A percentile compares a stretch with the other conserved stretches of the same genome.
These are phyloP conservation scores for Colletotrichum tropicale DNA, from an alignment of 2,329 filamentous ascomycete genomes.

Conservation along the genomic window DNA sequence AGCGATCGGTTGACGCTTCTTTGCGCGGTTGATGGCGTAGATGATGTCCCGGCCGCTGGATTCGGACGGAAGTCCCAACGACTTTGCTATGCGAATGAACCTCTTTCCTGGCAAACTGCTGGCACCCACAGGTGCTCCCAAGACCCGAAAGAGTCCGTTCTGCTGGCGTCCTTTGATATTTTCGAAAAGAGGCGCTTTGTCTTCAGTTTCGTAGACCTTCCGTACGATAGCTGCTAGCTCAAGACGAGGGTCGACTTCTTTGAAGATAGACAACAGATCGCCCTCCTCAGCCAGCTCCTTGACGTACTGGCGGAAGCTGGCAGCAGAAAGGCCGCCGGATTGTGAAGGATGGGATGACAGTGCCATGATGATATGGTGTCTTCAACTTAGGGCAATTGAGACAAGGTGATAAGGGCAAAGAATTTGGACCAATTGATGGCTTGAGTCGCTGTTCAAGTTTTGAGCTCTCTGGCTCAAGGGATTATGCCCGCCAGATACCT, in stretches of 20 bases:
- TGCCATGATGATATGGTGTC: not conserved
- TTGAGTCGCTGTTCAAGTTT: not conserved
- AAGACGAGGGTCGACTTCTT: constrained; percentile 46
- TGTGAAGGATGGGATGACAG: not conserved
- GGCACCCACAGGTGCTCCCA: constrained; percentile 43
- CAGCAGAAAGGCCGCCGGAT: not conserved
- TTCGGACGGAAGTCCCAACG: not conserved
- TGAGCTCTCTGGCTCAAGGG: not conserved
- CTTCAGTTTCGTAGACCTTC: constrained; percentile 45
- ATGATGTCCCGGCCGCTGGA: not conserved
- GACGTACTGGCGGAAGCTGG: not conserved
- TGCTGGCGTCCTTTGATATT: constrained; percentile 47
- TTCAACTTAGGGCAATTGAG: not conserved
- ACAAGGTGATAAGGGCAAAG: not conserved
- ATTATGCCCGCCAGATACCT: not conserved
- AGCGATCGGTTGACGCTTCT: not conserved
- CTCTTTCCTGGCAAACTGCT: not conserved
- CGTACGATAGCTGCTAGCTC: constrained; percentile 52
- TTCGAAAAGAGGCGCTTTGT: constrained; percentile 55
- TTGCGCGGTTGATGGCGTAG: not conserved
- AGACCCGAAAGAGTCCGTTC: constrained; percentile 50
- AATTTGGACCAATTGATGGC: not conserved
- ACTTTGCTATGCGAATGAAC: not conserved
- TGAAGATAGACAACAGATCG: constrained; percentile 32
- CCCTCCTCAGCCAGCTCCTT: not conserved